Evolutionary conservation across 768 basidiomycete species (phyloP).

Genomic region (Coprinellus micaceus): DNA sequence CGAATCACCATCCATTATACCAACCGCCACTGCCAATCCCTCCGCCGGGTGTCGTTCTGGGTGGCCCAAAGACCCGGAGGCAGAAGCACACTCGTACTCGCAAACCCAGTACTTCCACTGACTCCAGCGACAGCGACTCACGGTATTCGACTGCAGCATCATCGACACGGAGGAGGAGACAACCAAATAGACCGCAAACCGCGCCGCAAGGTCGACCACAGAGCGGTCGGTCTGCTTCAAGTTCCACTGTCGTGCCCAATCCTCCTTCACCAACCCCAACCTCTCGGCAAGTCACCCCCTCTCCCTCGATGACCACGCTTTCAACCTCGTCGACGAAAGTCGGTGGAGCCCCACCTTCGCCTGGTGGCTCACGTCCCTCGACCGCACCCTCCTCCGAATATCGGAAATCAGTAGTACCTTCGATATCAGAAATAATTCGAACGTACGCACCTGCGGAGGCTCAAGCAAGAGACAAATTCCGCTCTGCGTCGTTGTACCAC

Average conservation of each 20-base stretch:
- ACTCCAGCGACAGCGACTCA: constrained; percentile 52
- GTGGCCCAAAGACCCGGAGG: constrained; percentile 41
- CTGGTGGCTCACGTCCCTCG: constrained; percentile 4
- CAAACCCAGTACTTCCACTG: constrained; percentile 28
- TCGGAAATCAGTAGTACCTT: constrained; percentile 59
- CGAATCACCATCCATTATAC: constrained; percentile 69
- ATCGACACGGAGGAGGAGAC: constrained; percentile 32
- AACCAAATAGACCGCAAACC: constrained; percentile 27
- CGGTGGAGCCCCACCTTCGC: not conserved
- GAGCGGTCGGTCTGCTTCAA: constrained; percentile 26
- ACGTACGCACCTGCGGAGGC: constrained; percentile 64
- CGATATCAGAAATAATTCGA: constrained; percentile 86
- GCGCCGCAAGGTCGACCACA: constrained; percentile 22
- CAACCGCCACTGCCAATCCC: constrained; percentile 82
- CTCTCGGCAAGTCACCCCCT: not conserved
- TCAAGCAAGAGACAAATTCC: constrained; percentile 46
- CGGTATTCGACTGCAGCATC: constrained; percentile 22
- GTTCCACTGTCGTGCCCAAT: constrained; percentile 5
- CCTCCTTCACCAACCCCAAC: constrained; percentile 12
- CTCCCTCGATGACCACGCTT: not conserved
- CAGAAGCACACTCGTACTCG: constrained; percentile 20
- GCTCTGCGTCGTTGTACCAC: constrained; percentile 46
- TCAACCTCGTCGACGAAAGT: constrained; percentile 5
- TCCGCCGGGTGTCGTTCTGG: constrained; percentile 74
- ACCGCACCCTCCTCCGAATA: constrained; percentile 22